Percentiles rank a stretch among this genome's conserved stretches.
Conservation (phyloP, 257 asterid genomes). For the Scutellaria galericulata region DNA sequence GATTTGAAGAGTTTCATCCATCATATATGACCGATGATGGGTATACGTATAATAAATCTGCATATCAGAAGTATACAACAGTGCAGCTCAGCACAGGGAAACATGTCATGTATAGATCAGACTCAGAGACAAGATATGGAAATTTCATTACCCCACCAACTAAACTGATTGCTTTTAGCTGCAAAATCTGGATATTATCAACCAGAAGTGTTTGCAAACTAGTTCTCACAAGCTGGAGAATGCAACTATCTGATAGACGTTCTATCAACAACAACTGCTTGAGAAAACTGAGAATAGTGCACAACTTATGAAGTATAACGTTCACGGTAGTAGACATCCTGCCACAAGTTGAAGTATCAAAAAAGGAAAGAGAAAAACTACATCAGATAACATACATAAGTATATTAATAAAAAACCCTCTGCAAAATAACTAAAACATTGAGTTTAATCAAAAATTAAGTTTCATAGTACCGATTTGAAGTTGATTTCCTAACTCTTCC, state of each 20-base stretch:
- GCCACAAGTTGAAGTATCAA: slow-evolving; percentile 35
- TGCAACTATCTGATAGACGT: slow-evolving; percentile 94
- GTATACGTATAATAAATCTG: slow-evolving; percentile 80
- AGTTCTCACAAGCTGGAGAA: slow-evolving; percentile 90
- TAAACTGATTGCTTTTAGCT: slow-evolving; percentile 90
- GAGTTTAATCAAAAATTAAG: slow-evolving; percentile 5
- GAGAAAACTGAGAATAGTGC: slow-evolving; percentile 85
- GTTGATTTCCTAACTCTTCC: slow-evolving; percentile 68
- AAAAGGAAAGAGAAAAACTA: slow-evolving; percentile 26
- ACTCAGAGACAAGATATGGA: slow-evolving; percentile 37
- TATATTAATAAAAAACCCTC: slow-evolving; percentile 10
- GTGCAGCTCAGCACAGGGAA: slow-evolving; percentile 37
- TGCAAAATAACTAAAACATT: slow-evolving; percentile 8
- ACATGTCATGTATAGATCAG: slow-evolving; percentile 28
- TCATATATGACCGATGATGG: slow-evolving; percentile 82
- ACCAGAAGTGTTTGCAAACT: slow-evolving; percentile 87
- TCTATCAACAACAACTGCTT: slow-evolving; percentile 82
- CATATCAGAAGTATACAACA: slow-evolving; percentile 26
- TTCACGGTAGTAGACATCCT: slow-evolving; percentile 77
- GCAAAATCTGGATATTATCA: slow-evolving; percentile 91
- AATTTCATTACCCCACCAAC: slow-evolving; percentile 83
- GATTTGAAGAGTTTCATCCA: slow-evolving; percentile 94
- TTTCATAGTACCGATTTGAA: slow-evolving; percentile 56
- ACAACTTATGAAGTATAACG: slow-evolving; percentile 86
- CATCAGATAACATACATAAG: not conserved